Conservation (phyloP, 192 early-diverging fungal genomes). For the Lunasporangiospora selenospora region DNA sequence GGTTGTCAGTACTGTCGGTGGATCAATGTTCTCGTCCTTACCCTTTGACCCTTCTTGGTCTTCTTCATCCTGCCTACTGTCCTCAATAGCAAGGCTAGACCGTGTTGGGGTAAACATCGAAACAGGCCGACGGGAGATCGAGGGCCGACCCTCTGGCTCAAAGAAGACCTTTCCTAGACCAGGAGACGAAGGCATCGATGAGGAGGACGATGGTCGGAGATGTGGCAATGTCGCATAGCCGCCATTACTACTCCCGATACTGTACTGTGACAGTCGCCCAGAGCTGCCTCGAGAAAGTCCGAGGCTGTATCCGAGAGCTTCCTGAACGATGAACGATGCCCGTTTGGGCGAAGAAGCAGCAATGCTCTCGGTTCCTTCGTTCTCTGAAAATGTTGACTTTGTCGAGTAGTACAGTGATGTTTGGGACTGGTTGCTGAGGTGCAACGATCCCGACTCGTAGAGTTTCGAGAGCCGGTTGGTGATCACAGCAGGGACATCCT, state of each 20-base stretch:
- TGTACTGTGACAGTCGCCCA: slow-evolving; percentile 32
- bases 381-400: slow-evolving; percentile 27
- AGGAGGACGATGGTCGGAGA: slow-evolving; percentile 1
- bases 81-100: no score
- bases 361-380: slow-evolving; percentile 14
- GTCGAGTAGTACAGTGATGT: slow-evolving; percentile 40
- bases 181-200: slow-evolving; percentile 12
- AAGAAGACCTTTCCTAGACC: no score
- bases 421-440: slow-evolving; percentile 38
- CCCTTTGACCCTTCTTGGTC: no score
- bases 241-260: slow-evolving; percentile 15
- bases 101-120: no score
- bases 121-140: no score
- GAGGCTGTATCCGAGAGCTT: slow-evolving; percentile 23
- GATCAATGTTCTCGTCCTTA: no score
- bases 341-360: background rate
- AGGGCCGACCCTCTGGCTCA: no score
- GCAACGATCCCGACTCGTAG: slow-evolving; percentile 27
- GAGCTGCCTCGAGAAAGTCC: slow-evolving; percentile 29
- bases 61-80: no score
- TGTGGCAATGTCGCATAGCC: background rate
- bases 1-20: no score
- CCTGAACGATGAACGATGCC: slow-evolving; percentile 22
- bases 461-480: slow-evolving; percentile 32
- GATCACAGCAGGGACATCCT: slow-evolving; percentile 20